Percentiles rank a stretch among this genome's conserved stretches.
phyloP scores from a whole-genome alignment of 164 flowering plant genomes.

The Euptelea pleiosperma region DNA sequence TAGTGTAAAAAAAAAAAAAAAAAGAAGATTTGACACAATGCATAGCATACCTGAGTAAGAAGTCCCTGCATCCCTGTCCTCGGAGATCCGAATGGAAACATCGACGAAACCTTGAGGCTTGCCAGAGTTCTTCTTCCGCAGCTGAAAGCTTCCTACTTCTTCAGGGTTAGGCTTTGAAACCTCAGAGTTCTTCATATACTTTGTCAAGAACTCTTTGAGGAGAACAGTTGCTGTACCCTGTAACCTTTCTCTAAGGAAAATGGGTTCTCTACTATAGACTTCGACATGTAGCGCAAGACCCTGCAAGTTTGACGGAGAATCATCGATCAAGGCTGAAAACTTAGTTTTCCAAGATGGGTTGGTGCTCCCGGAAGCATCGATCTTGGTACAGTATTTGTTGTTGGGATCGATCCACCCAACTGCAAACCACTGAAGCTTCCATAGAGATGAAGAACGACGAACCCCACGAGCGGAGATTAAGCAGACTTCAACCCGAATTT shows the following conservation, averaged over 20 bases:
- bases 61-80: constrained; percentile 38
- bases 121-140: constrained; percentile 50
- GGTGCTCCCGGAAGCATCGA: constrained; percentile 56
- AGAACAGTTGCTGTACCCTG: constrained; percentile 60
- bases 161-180: constrained; percentile 23
- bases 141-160: constrained; percentile 69
- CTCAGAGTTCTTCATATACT: constrained; percentile 31
- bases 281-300: constrained; percentile 54
- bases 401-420: constrained; percentile 90
- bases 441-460: constrained; percentile 47
- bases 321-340: constrained; percentile 54
- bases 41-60: constrained; percentile 42
- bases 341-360: constrained; percentile 84
- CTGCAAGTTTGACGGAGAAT: constrained; percentile 30
- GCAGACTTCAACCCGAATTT: constrained; percentile 59
- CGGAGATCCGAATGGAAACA: constrained; percentile 55
- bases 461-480: constrained; percentile 80
- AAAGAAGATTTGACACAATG: too few relatives aligned
- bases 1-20: too few relatives aligned
- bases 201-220: constrained; percentile 64
- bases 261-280: constrained; percentile 79
- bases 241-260: constrained; percentile 72
- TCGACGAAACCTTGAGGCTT: constrained; percentile 81
- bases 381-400: constrained; percentile 72
- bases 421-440: constrained; percentile 88